phyloP scores from a whole-genome alignment of 371 early-diverging fungal genomes.

The Lichtheimia ornata region DNA sequence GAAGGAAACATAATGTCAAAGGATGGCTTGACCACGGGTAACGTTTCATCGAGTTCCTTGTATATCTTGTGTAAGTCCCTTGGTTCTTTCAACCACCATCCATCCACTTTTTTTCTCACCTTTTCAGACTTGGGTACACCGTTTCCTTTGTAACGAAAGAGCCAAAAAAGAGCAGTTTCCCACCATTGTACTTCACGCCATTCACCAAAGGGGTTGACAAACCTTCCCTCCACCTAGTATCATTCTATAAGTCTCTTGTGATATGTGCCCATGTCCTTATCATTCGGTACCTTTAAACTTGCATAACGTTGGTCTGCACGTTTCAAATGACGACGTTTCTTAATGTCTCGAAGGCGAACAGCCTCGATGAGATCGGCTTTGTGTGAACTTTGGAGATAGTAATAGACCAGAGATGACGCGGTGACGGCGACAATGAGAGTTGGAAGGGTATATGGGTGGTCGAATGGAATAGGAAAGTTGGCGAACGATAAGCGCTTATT shows the following conservation, averaged over 20 bases:
- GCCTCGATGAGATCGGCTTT: slow-evolving; percentile 45
- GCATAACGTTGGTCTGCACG: slow-evolving; percentile 45
- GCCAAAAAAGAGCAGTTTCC: slow-evolving; percentile 51
- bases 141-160: slow-evolving; percentile 47
- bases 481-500: slow-evolving; percentile 46
- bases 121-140: slow-evolving; percentile 39
- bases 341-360: slow-evolving; percentile 35
- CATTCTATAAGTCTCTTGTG: no score
- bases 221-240: slow-evolving; percentile 49
- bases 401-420: slow-evolving; percentile 43
- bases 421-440: slow-evolving; percentile 38
- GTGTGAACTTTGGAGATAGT: slow-evolving; percentile 45
- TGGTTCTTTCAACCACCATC: background rate
- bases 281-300: slow-evolving; percentile 32
- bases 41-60: slow-evolving; percentile 32
- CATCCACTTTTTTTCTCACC: slow-evolving; percentile 14
- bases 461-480: slow-evolving; percentile 57
- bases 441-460: slow-evolving; percentile 50
- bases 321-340: slow-evolving; percentile 31
- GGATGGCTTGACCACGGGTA: slow-evolving; percentile 52
- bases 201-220: slow-evolving; percentile 66
- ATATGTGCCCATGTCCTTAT: background rate
- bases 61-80: slow-evolving; percentile 2
- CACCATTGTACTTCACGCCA: slow-evolving; percentile 49
- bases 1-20: slow-evolving; percentile 29